Conservation (phyloP, 108 stramenopile species). For the Cyclotella cryptica region DNA sequence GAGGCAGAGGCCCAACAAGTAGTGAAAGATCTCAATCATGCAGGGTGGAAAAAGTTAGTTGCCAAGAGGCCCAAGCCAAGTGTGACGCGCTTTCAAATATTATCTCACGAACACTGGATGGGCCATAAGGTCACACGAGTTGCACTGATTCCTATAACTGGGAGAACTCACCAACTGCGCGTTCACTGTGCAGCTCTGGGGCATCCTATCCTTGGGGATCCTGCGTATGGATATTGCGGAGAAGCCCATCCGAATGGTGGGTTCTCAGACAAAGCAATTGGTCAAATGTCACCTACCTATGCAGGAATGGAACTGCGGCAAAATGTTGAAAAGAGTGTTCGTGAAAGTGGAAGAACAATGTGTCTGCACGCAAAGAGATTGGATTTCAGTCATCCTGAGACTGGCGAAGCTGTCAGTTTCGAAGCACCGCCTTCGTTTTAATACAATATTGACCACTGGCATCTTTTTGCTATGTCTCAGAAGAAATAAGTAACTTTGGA, state of each 20-base stretch:
- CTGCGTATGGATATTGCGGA: slow-evolving; percentile 73
- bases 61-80: slow-evolving; percentile 66
- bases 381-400: slow-evolving; percentile 68
- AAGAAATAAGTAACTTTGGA: no score
- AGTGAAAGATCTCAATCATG: slow-evolving; percentile 63
- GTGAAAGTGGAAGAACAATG: slow-evolving; percentile 49
- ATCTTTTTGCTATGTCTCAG: no score
- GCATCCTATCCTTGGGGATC: slow-evolving; percentile 87
- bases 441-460: background rate
- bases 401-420: slow-evolving; percentile 67
- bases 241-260: slow-evolving; percentile 61
- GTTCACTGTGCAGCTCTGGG: slow-evolving; percentile 72
- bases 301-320: slow-evolving; percentile 52
- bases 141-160: slow-evolving; percentile 63
- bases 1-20: slow-evolving; percentile 63
- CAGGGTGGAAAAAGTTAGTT: slow-evolving; percentile 74
- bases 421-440: slow-evolving; percentile 72
- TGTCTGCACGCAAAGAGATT: slow-evolving; percentile 76
- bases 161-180: slow-evolving; percentile 84
- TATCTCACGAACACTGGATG: slow-evolving; percentile 56
- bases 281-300: slow-evolving; percentile 33
- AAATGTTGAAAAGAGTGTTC: slow-evolving; percentile 35
- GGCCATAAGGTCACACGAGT: slow-evolving; percentile 64
- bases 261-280: slow-evolving; percentile 28
- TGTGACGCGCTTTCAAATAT: slow-evolving; percentile 56